phyloP scores from a whole-genome alignment of 768 basidiomycete genomes.

The Neoboletus brunneissimus region DNA sequence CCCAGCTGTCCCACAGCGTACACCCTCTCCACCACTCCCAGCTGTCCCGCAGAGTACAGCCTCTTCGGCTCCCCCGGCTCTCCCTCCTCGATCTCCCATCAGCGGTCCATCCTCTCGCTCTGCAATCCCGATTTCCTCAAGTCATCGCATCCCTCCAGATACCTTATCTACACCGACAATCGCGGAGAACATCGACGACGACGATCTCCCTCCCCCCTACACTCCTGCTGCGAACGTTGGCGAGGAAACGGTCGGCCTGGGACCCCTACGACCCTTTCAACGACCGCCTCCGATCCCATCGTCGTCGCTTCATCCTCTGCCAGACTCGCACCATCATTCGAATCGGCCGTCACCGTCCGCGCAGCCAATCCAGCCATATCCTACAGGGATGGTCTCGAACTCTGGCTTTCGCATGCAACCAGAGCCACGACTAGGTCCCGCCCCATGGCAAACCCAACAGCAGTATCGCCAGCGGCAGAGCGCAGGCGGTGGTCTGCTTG shows the following conservation, averaged over 20 bases:
- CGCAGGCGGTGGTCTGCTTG: slow-evolving; percentile 26
- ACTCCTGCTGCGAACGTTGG: slow-evolving; percentile 58
- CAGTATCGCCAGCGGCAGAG: slow-evolving; percentile 17
- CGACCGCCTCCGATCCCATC: slow-evolving; percentile 27
- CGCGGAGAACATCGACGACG: slow-evolving; percentile 40
- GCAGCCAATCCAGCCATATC: background rate
- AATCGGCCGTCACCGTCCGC: background rate
- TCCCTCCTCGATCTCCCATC: background rate
- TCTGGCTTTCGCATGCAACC: slow-evolving; percentile 11
- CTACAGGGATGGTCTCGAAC: background rate
- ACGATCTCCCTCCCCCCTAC: slow-evolving; percentile 72
- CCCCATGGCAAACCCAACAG: slow-evolving; percentile 23
- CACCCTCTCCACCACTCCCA: background rate
- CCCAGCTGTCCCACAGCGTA: slow-evolving; percentile 3
- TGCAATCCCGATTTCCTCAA: background rate
- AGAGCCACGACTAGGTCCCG: slow-evolving; percentile 9
- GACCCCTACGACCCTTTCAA: slow-evolving; percentile 65
- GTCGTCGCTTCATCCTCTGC: background rate
- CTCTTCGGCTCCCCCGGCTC: background rate
- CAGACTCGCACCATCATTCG: background rate
- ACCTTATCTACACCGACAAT: background rate
- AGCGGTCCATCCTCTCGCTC: background rate
- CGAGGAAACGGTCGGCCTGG: slow-evolving; percentile 60
- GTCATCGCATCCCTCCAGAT: background rate
- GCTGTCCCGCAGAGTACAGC: background rate